Conservation (phyloP, 2,329 filamentous ascomycete species). For the Dactylellina cionopaga region DNA sequence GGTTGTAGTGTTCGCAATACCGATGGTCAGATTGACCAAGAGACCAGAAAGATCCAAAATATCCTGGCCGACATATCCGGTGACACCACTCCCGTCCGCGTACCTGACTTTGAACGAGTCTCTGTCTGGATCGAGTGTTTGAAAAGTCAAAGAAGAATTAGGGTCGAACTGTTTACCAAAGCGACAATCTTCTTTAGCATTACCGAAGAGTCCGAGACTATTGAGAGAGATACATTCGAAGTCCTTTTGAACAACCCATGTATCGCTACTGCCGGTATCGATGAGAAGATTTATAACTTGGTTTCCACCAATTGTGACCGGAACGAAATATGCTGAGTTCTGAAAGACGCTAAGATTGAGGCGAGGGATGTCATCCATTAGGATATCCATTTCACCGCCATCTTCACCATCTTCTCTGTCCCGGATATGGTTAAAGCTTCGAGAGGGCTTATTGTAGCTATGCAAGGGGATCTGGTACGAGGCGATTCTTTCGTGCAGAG, state of each 20-base stretch:
- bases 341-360: not conserved
- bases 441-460: not conserved
- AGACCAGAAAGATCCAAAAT: conserved; percentile 25
- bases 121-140: conserved; percentile 3
- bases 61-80: conserved; percentile 30
- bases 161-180: conserved; percentile 22
- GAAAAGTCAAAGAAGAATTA: conserved; percentile 6
- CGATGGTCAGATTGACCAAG: conserved; percentile 22
- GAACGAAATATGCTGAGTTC: not conserved
- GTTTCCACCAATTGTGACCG: conserved; percentile 13
- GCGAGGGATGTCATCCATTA: not conserved
- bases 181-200: no score
- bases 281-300: conserved; percentile 24
- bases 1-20: not conserved
- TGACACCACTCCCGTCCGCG: not conserved
- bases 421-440: no score
- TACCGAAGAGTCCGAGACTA: not conserved
- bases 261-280: conserved; percentile 46
- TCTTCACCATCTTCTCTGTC: not conserved
- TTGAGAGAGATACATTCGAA: conserved; percentile 2
- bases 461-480: conserved; percentile 23
- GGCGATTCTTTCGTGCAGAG: conserved; percentile 15
- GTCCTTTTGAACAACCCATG: conserved; percentile 13
- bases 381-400: not conserved
- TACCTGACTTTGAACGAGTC: conserved; percentile 6